phyloP scores from a whole-genome alignment of 2,329 filamentous ascomycete genomes.

The Nemania serpens region DNA sequence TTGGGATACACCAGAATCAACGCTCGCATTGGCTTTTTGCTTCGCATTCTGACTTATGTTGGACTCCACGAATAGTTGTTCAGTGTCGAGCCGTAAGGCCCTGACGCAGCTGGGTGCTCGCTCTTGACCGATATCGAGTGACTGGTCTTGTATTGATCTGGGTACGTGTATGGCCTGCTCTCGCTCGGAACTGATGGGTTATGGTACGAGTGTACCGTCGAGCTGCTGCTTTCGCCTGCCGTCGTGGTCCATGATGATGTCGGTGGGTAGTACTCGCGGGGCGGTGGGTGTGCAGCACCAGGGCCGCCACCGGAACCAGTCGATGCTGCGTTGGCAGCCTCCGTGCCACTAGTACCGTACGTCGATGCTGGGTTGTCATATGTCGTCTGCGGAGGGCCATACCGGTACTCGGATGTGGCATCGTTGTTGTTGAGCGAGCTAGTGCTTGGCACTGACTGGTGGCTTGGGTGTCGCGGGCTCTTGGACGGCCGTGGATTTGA shows the following conservation, averaged over 20 bases:
- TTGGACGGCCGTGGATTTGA: conserved; percentile 59
- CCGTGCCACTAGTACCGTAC: conserved; percentile 29
- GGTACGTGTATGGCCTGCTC: conserved; percentile 54
- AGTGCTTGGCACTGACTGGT: conserved; percentile 58
- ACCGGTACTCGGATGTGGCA: conserved; percentile 60
- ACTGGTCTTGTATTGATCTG: conserved; percentile 54
- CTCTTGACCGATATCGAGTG: conserved; percentile 43
- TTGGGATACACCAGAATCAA: neutral
- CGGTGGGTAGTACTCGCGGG: conserved; percentile 60
- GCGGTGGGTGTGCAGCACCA: conserved; percentile 36
- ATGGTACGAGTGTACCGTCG: conserved; percentile 51
- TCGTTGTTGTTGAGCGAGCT: conserved; percentile 55
- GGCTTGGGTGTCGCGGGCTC: conserved; percentile 58
- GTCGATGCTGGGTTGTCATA: conserved; percentile 28
- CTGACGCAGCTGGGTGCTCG: conserved; percentile 45
- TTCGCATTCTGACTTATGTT: conserved; percentile 42
- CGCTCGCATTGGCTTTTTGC: neutral
- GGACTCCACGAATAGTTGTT: conserved; percentile 64
- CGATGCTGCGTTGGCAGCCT: conserved; percentile 15
- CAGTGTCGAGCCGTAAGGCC: conserved; percentile 54
- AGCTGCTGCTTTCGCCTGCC: conserved; percentile 50
- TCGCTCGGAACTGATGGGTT: conserved; percentile 45
- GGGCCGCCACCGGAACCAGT: conserved; percentile 7
- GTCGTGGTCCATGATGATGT: conserved; percentile 57
- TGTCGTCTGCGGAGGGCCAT: conserved; percentile 48